Evolutionary conservation across 2,329 filamentous ascomycete genomes (phyloP), one percentile per base, ranked within the genome.

Genomic region (Dothidotthia symphoricarpi): DNA sequence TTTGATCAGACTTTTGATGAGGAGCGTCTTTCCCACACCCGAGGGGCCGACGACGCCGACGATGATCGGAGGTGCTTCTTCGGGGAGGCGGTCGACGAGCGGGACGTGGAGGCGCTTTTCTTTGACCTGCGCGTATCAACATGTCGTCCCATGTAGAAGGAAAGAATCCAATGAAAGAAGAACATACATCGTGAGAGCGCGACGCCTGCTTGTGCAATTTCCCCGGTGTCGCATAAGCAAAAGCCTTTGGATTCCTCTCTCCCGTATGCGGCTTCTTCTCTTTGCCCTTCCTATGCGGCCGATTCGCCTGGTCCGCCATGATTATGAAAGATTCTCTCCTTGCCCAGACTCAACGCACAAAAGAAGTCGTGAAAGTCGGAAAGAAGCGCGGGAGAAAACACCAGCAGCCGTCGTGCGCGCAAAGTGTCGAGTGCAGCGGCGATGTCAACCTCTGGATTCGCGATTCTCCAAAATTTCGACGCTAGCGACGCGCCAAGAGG

Each of bases 21-120:
- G 76, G 0, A 91, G 97, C 3, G 91, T 95, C 75, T 97, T 97
- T 55, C 91, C 93, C 32, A 82, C 91, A 43, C 93, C 93, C 1
- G 93, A 88, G 39, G 93, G 93, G 36, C 93, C 94, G 63, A 97
- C 90, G 44, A 98, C 90, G 45, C 88, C 83, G 55, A 97, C 91
- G 40, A 98, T 82, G 43, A 94, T 82, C 41, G 93, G 93, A 16
- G 93, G 90, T 12, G 93, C 86, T 72, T 97, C 93, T 69, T 97
- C 91, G 51, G 93, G 91, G 17, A 97, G 76, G 53, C 94, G 84
- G 75, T 98, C 93, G 71, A 97, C 86, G 65, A 95, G 85, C 29
- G 93, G 93, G 13, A 98, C 93, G 76, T 98, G 94, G 26, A 97
- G 77, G 43, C 91, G 82, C 71, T 94, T 96, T 71, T 98, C 94